Base-by-base conservation (phyloP, 345 rosid genomes). In the Nephelium lappaceum region DNA sequence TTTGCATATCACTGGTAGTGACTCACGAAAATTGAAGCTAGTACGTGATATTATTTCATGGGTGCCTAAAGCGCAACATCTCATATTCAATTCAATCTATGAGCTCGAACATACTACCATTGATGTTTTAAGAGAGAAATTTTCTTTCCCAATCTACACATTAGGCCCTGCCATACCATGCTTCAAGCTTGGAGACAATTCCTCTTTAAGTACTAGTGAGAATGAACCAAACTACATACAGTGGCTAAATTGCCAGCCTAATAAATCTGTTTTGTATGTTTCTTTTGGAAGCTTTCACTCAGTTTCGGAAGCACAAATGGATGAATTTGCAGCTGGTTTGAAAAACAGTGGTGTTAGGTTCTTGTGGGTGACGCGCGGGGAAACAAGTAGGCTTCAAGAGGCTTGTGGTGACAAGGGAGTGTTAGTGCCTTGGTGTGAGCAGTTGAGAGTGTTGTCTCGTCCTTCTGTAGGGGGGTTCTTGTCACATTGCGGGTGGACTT, bases 401-500 rank as follows among this genome's bases (percentile, higher is more conserved):
- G n/a, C n/a, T n/a, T n/a, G n/a, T n/a, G n/a, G n/a, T n/a, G n/a
- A n/a, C n/a, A n/a, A n/a, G n/a, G n/a, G n/a, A n/a, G n/a, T n/a
- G n/a, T n/a, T n/a, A n/a, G n/a, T n/a, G n/a, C n/a, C n/a, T n/a
- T n/a, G n/a, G n/a, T n/a, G n/a, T n/a, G n/a, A n/a, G n/a, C n/a
- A n/a, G n/a, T n/a, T n/a, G n/a, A n/a, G n/a, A n/a, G n/a, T n/a
- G n/a, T n/a, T n/a, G n/a, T n/a, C n/a, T n/a, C n/a, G n/a, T n/a
- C n/a, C n/a, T n/a, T n/a, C n/a, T n/a, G n/a, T n/a, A n/a, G n/a
- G n/a, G n/a, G n/a, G n/a, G n/a, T n/a, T n/a, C n/a, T n/a, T n/a
- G 93, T 85, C 88, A 0, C 95, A 93, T 64, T 90, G 93, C 14
- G 94, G 95, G 7, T 89, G 87, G 90, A 93, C 85, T 81, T 93